Evolutionary conservation across 768 basidiomycete species (phyloP).

Genomic region (Cyclocybe aegerita): DNA sequence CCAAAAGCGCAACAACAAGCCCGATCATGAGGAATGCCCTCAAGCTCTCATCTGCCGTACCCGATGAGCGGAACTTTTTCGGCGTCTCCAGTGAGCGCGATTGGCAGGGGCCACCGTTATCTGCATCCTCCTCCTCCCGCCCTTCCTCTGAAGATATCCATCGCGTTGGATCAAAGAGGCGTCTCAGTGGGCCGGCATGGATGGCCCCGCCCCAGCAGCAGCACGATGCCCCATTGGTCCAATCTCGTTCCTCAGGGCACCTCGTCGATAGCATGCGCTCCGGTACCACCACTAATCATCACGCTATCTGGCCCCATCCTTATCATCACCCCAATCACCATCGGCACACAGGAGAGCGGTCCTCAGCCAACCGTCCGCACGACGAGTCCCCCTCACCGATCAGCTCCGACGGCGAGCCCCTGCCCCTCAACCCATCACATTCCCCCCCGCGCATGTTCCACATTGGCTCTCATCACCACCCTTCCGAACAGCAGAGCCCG

Average conservation of each 20-base stretch:
- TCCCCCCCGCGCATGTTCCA: constrained; percentile 34
- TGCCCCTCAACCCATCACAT: constrained; percentile 32
- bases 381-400: constrained; percentile 72
- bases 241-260: constrained; percentile 43
- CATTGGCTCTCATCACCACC: constrained; percentile 15
- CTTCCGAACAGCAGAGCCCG: constrained; percentile 27
- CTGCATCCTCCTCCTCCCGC: constrained; percentile 12
- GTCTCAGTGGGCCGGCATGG: constrained; percentile 58
- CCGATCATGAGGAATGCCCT: constrained; percentile 46
- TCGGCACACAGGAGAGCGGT: constrained; percentile 26
- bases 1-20: constrained; percentile 70
- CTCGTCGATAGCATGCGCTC: constrained; percentile 34
- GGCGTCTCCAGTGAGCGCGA: constrained; percentile 39
- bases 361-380: constrained; percentile 19
- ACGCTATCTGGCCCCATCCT: constrained; percentile 37
- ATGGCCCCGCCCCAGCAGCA: constrained; percentile 38
- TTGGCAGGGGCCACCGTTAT: constrained; percentile 16
- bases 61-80: constrained; percentile 41
- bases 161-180: constrained; percentile 30
- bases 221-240: constrained; percentile 25
- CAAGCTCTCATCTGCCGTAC: constrained; percentile 14
- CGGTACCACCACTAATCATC: constrained; percentile 26
- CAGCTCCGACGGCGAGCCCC: constrained; percentile 63
- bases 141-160: constrained; percentile 12
- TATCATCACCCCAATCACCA: constrained; percentile 42